phyloP scores from a whole-genome alignment of 495 filamentous ascomycete species.

The Aspergillus wentii region DNA sequence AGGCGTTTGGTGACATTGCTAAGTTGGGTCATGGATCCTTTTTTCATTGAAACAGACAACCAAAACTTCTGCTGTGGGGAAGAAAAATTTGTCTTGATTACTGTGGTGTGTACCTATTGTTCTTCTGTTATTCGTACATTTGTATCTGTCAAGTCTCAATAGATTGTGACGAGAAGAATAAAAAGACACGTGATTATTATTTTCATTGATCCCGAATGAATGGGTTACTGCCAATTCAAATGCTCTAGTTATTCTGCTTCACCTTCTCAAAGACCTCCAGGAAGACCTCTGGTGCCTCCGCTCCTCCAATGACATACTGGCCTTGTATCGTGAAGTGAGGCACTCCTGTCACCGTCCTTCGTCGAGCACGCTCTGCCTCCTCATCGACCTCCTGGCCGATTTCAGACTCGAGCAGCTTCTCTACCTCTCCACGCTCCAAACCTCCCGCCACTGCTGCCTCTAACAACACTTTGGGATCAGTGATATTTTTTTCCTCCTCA shows the following conservation, averaged over 20 bases:
- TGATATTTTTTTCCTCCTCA: slow-evolving; percentile 75
- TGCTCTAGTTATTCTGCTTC: slow-evolving; percentile 30
- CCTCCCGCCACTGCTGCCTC: slow-evolving; percentile 61
- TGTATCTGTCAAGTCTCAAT: no score
- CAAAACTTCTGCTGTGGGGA: no score
- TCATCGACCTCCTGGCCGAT: slow-evolving; percentile 67
- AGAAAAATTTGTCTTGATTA: no score
- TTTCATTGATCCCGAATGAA: no score
- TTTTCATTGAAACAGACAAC: no score
- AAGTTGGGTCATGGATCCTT: no score
- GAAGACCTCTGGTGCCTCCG: slow-evolving; percentile 56
- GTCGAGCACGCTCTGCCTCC: slow-evolving; percentile 58
- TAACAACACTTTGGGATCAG: slow-evolving; percentile 52
- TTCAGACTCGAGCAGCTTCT: slow-evolving; percentile 54
- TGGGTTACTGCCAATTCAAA: no score
- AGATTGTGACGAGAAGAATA: no score
- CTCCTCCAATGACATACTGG: slow-evolving; percentile 58
- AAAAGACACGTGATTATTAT: no score
- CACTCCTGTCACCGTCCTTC: slow-evolving; percentile 60
- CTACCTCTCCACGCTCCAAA: slow-evolving; percentile 52
- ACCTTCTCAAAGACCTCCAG: slow-evolving; percentile 50
- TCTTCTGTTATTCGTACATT: no score
- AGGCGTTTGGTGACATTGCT: no score
- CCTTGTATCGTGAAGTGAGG: slow-evolving; percentile 69
- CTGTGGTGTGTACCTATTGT: no score